Conservation (phyloP, 192 early-diverging fungal genomes). For the Backusella westeae region DNA sequence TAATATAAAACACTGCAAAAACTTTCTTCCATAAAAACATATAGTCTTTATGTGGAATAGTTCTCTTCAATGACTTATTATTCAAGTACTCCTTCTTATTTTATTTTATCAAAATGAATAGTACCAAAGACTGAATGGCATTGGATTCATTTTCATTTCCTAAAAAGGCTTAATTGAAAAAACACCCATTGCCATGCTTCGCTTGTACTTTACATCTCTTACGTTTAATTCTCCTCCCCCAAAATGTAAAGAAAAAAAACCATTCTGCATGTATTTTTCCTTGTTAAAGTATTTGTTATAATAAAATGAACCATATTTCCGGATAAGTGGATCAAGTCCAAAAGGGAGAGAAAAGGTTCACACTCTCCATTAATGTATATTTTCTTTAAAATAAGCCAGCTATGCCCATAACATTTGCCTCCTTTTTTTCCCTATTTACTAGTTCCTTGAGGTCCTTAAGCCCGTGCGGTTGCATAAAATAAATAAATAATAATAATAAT, state of each 20-base stretch:
- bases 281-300: not conserved
- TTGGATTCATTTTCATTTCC: not conserved
- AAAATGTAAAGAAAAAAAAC: not conserved
- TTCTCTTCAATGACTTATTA: not conserved
- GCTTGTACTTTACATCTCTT: not conserved
- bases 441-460: not conserved
- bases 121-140: not conserved
- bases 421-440: not conserved
- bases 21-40: not conserved
- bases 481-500: slow-evolving; percentile 6
- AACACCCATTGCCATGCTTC: not conserved
- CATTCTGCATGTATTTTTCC: not conserved
- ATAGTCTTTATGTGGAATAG: not conserved
- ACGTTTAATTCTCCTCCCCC: not conserved
- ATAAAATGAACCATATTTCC: not conserved
- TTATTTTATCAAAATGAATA: not conserved
- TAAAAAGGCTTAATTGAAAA: slow-evolving; percentile 16
- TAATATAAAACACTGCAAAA: not conserved
- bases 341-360: not conserved
- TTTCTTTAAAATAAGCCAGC: not conserved
- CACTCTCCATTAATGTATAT: not conserved
- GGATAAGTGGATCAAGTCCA: not conserved
- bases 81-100: not conserved
- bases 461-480: slow-evolving; percentile 16
- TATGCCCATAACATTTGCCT: not conserved